Evolutionary conservation across 2,329 filamentous ascomycete genomes (phyloP), one percentile per base, ranked within the genome.

Genomic region (Nemania serpens): DNA sequence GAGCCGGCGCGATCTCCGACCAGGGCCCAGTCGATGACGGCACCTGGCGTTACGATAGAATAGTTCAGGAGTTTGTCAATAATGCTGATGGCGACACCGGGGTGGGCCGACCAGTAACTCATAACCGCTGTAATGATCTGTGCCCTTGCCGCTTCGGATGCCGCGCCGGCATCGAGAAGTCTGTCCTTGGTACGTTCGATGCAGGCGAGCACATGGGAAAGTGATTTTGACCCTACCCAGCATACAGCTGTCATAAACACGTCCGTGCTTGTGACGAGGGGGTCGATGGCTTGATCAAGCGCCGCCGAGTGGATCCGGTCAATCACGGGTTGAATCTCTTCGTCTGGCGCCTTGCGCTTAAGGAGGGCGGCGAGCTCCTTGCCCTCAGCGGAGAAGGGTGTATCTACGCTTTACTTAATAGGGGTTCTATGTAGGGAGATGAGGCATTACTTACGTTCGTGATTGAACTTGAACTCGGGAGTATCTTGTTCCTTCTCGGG

Each of bases 11-110:
- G 78, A 45, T 91, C 76, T 17, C 75, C 74, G 49, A 87, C 82
- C 12, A 99, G 82, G 0, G 91, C 91, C 95, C 95, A 99, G 71
- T 96, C 88, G 49, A 97, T 84, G 29, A 99, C 93, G 15, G 88
- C 89, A 59, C 88, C 81, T 0, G 95, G 95, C 9, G 90, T 93
- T 37, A 99, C 83, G 69, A 99, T 97, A 13, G 91, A 93, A 79
- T 97, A 99, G 78, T 98, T 99, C 69, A 99, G 88, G 5, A 99
- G 84, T 77, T 98, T 98, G 80, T 98, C 94, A 60, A 98, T 85
- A 69, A 99, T 96, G 69, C 91, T 91, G 68, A 98, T 86, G 2
- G 93, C 95, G 45, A 96, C 89, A 61, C 95, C 95, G 0, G 94
- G 93, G 70, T 99, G 94, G 34, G 94, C 89, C 48, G 86, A 85